Evolutionary conservation across 345 rosid species (phyloP), one percentile per base, ranked within the genome.

Genomic region (Cardamine resedifolia): DNA sequence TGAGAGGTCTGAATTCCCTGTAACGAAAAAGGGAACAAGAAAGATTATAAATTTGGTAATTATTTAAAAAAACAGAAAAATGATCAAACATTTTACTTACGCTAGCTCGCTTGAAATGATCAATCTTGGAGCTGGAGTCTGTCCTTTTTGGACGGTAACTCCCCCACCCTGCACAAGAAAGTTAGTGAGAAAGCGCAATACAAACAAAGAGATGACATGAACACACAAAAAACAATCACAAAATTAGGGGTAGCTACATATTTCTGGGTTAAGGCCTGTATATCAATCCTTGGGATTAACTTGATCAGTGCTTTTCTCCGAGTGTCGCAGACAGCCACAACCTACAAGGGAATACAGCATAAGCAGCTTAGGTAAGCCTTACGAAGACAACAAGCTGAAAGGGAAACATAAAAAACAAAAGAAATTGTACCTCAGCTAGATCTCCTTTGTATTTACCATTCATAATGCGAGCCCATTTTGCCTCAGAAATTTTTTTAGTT

Each of bases 391-490:
- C 43, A 16, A 48, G 51, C 45, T 26, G 64, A 3, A 73, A 59
- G 66, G 38, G 52, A 58, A 28, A 57, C 48, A 43, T 52, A 15
- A 18, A 31, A 59, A 57, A 65, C 43, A 44, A 47, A 61, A 11
- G 11, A 70, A 6, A 36, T 1, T 18, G 18, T 70, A 95, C 99
- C 96, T 90, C 88, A 21, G 90, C 90, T 58, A 95, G 81, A 81
- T 91, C 99, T 60, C 99, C 99, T 81, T 95, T 91, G 78, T 95
- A 91, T 75, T 77, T 95, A 21, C 99, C 99, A 84, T 57, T 84
- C 87, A 86, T 91, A 71, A 95, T 82, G 68, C 89, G 92, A 72
- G 86, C 93, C 99, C 99, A 90, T 77, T 64, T 91, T 72, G 92
- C 97, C 81, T 57, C 82, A 23, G 85, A 73, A 64, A 83, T 41